A percentile compares a stretch with the other conserved stretches of the same genome.
phyloP scores from a whole-genome alignment of 352 stramenopile genomes.

The Globisporangium spinosum region DNA sequence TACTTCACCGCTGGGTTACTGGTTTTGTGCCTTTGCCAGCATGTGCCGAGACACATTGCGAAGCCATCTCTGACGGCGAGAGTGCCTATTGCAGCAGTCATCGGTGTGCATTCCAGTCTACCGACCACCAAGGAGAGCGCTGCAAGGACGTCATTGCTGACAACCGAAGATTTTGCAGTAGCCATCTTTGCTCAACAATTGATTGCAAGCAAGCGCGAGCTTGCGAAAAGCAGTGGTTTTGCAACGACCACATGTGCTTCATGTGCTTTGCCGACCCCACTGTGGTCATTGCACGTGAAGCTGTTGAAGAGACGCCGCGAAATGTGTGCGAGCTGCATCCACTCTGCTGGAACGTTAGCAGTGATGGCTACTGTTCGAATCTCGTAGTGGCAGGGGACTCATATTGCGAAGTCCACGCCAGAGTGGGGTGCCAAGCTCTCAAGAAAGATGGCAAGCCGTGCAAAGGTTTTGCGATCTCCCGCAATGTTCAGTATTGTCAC shows the following conservation, averaged over 20 bases:
- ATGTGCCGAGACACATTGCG: constrained; percentile 33
- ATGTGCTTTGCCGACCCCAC: constrained; percentile 34
- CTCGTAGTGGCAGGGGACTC: constrained; percentile 27
- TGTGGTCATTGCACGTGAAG: constrained; percentile 18
- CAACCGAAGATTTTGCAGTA: constrained; percentile 37
- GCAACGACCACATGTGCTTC: constrained; percentile 52
- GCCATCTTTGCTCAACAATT: constrained; percentile 37
- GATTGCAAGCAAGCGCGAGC: constrained; percentile 38
- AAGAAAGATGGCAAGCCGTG: constrained; percentile 36
- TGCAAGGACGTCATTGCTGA: constrained; percentile 28
- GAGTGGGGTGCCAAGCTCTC: constrained; percentile 17
- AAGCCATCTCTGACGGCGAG: constrained; percentile 25
- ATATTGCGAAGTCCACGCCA: constrained; percentile 39
- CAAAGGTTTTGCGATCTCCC: constrained; percentile 27
- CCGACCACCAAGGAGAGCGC: constrained; percentile 2
- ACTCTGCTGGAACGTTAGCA: constrained; percentile 42
- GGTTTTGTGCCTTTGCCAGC: constrained; percentile 44
- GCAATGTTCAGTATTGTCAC: constrained; percentile 30
- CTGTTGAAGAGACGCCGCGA: constrained; percentile 39
- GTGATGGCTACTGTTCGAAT: constrained; percentile 33
- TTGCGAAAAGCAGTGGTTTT: constrained; percentile 34
- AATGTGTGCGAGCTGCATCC: constrained; percentile 49
- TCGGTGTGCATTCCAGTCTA: constrained; percentile 19
- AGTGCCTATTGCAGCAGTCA: constrained; percentile 27
- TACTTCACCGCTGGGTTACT: constrained; percentile 55